phyloP scores from a whole-genome alignment of 2,329 filamentous ascomycete species.

The Pezicula radicicola region DNA sequence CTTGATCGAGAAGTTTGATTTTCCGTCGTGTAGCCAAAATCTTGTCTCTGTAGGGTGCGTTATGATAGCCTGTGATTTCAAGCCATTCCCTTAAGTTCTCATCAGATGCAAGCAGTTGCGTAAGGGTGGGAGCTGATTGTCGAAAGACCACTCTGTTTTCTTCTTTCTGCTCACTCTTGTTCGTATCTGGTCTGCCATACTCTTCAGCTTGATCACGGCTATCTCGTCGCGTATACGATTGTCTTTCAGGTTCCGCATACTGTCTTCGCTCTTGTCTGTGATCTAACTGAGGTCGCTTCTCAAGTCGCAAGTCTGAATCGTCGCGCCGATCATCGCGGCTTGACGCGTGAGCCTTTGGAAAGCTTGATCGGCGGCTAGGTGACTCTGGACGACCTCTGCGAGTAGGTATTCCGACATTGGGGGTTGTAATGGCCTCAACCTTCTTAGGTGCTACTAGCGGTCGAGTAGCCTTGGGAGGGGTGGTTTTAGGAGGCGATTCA shows the following conservation, averaged over 20 bases:
- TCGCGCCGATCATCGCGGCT: constrained; percentile 17
- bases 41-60: constrained; percentile 29
- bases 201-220: constrained; percentile 15
- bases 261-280: constrained; percentile 15
- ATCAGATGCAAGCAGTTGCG: constrained; percentile 22
- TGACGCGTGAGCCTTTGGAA: constrained; percentile 9
- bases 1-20: constrained; percentile 28
- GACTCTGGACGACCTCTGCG: constrained; percentile 12
- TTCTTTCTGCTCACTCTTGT: constrained; percentile 7
- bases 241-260: constrained; percentile 12
- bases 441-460: constrained; percentile 17
- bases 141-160: constrained; percentile 9
- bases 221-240: constrained; percentile 7
- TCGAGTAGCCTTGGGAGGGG: constrained; percentile 9
- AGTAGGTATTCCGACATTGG: constrained; percentile 8
- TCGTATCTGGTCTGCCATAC: constrained; percentile 7
- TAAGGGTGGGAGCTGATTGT: constrained; percentile 17
- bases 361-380: constrained; percentile 15
- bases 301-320: constrained; percentile 14
- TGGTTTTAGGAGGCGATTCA: constrained; percentile 20
- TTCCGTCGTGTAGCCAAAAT: constrained; percentile 22
- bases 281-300: constrained; percentile 10
- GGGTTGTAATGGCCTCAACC: constrained; percentile 8
- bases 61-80: constrained; percentile 30
- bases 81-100: constrained; percentile 33